Evolutionary conservation across 2,329 filamentous ascomycete genomes (phyloP), one percentile per base, ranked within the genome.

Genomic region (Fusarium siculi): DNA sequence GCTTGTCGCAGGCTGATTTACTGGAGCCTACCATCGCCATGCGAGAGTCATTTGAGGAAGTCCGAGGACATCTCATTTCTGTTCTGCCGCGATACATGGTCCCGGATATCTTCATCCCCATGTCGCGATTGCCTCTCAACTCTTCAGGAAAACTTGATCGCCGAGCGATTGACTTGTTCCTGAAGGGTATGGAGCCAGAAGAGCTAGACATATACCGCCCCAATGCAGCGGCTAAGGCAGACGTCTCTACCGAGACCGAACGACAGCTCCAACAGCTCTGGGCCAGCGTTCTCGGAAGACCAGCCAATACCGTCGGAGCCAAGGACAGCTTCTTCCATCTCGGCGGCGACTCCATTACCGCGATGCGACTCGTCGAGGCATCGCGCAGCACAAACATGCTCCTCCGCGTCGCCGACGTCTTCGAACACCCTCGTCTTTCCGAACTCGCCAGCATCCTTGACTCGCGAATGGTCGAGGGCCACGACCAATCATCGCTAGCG

Each of bases 1-100:
- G 32, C 16, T 15, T 58, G 30, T 58, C 55, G 4, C 30, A 21
- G 25, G 42, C 39, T 46, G 44, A 64, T 39, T 7, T 62, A 11
- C 40, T 43, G 4, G 53, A 56, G 19, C 55, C 55, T 1, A 50
- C 42, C 19, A 49, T 50, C 6, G 15, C 10, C 5, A 49, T 58
- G 55, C 42, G 42, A 23, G 55, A 58, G 21, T 37, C 40, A 10
- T 58, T 58, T 2, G 55, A 58, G 55, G 42, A 58, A 7, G 55
- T 58, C 6, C 32, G 55, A 18, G 42, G 55, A 1, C 42, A 58
- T 37, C 55, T 58, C 23, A 58, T 58, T 4, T 36, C 55, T 3
- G 42, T 58, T 23, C 55, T 58, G 0, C 55, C 55, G 4, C 55
- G 55, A 25, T 57, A 62, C 50, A 62, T 62, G 59, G 59, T 62